phyloP scores from a whole-genome alignment of 371 early-diverging fungal genomes.

The Nosema muscidifuracis region DNA sequence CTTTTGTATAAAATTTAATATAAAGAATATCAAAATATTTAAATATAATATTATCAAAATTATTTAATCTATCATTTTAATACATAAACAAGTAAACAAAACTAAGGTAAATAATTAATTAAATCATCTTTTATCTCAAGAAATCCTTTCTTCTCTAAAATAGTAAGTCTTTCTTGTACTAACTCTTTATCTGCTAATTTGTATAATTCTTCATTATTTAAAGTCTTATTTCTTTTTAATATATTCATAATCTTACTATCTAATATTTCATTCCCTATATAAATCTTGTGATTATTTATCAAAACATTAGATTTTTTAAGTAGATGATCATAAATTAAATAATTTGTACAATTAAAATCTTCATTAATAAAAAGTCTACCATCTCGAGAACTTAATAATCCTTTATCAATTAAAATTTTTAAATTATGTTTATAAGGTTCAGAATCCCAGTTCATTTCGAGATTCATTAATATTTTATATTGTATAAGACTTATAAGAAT shows the following conservation, averaged over 20 bases:
- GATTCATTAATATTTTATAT: conserved; percentile 1
- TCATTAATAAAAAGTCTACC: background rate
- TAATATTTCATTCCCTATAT: background rate
- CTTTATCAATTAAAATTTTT: background rate
- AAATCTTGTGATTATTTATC: too few relatives aligned
- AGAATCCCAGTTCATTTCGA: background rate
- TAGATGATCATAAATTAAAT: background rate
- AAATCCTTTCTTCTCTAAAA: conserved; percentile 7
- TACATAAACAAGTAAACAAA: too few relatives aligned
- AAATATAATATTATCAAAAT: too few relatives aligned
- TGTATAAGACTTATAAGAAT: background rate
- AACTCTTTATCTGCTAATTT: background rate
- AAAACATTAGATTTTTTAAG: background rate
- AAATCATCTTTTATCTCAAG: background rate
- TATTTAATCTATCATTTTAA: too few relatives aligned
- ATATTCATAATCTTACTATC: background rate
- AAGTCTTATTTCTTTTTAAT: background rate
- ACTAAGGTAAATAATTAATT: background rate
- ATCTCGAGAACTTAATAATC: background rate
- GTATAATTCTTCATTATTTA: background rate
- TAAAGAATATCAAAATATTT: too few relatives aligned
- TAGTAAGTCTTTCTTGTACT: background rate
- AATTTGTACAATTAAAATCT: background rate
- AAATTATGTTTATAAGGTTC: background rate
- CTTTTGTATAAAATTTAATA: too few relatives aligned